A percentile compares a stretch with the other conserved stretches of the same genome.
These are phyloP conservation scores for Trifolium pratense DNA, from an alignment of 306 rosid genomes.

Conservation along the genomic window DNA sequence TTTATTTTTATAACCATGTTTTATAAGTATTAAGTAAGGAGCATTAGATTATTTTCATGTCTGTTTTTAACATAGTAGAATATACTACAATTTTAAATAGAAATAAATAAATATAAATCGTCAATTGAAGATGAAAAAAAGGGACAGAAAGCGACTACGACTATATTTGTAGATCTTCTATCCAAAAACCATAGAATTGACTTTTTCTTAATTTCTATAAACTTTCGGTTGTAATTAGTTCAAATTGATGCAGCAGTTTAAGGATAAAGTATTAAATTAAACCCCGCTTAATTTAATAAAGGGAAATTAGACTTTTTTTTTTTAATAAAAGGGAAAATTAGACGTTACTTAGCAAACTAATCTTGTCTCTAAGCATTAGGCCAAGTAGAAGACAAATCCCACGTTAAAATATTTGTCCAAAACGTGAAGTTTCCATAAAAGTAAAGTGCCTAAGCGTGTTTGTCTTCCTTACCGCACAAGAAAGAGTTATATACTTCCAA, in stretches of 20 bases:
- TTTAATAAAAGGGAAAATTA: too few species aligned
- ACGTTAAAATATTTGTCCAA: slow-evolving; percentile 22
- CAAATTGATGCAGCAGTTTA: slow-evolving; percentile 49
- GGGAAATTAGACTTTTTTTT: too few species aligned
- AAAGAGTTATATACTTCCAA: slow-evolving; percentile 20
- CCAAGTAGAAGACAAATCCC: slow-evolving; percentile 35
- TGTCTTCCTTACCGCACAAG: slow-evolving; percentile 39
- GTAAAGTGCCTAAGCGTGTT: slow-evolving; percentile 9
- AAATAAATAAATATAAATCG: background rate
- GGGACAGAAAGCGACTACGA: slow-evolving; percentile 54
- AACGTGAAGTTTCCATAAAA: slow-evolving; percentile 22
- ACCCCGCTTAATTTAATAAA: too few species aligned
- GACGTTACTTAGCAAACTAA: slow-evolving; percentile 29
- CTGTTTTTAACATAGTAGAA: too few species aligned
- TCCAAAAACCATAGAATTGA: slow-evolving; percentile 25
- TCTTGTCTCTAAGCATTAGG: slow-evolving; percentile 10
- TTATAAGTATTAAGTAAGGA: too few species aligned
- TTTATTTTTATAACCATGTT: background rate
- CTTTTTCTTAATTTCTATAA: background rate
- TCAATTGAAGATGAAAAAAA: slow-evolving; percentile 34
- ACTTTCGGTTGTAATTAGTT: slow-evolving; percentile 49
- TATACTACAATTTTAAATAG: background rate
- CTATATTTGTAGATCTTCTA: slow-evolving; percentile 35
- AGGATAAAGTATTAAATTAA: slow-evolving; percentile 42
- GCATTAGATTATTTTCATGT: too few species aligned